Evolutionary conservation across 345 rosid genomes (phyloP), one percentile per base, ranked within the genome.

Genomic region (Hibiscus syriacus): DNA sequence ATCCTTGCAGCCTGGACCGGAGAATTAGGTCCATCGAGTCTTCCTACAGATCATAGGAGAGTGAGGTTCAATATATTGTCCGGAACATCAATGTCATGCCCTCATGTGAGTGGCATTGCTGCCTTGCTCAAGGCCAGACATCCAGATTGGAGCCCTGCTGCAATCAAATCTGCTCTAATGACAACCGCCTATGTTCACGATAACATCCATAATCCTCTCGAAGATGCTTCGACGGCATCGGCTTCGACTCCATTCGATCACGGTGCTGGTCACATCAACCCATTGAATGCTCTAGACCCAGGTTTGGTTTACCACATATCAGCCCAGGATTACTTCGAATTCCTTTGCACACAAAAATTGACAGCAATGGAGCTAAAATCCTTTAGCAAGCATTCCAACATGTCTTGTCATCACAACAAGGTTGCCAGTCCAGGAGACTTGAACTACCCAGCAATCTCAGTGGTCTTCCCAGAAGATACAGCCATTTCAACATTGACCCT

Each of bases 81-180:
- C 0, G 98, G 96, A 55, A 92, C 98, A 70, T 92, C 98, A 19
- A 90, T 92, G 97, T 88, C 98, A 1, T 92, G 98, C 69, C 97
- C 98, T 22, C 98, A 92, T 70, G 97, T 92, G 56, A 90, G 98
- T 38, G 98, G 98, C 20, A 74, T 90, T 1, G 98, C 96, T 1
- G 98, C 98, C 4, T 77, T 92, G 76, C 81, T 92, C 59, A 92
- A 85, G 72, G 90, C 94, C 25, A 83, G 88, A 67, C 97, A 90
- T 68, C 97, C 98, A 2, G 92, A 87, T 29, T 92, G 98, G 98
- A 87, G 96, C 36, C 92, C 97, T 0, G 90, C 98, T 0, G 94
- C 93, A 14, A 78, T 92, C 12, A 90, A 90, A 79, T 92, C 98
- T 54, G 97, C 98, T 29, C 85, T 92, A 30, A 87, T 92, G 97